Conservation (phyloP, 2,329 filamentous ascomycete species). For the Lasiodiplodia sp. region DNA sequence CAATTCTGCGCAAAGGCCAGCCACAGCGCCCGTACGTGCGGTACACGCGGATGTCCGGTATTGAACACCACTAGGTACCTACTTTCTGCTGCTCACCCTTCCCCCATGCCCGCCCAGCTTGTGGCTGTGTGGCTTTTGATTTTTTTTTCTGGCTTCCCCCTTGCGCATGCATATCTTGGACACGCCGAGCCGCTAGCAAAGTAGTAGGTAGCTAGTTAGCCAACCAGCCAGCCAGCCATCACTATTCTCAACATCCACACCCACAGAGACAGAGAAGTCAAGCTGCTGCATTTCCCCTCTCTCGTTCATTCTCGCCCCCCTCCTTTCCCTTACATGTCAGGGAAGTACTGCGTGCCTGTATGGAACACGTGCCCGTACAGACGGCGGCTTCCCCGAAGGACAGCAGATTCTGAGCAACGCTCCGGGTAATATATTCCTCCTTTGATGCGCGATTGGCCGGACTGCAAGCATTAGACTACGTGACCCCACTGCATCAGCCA, state of each 20-base stretch:
- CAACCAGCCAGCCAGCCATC: not conserved
- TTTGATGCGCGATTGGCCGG: too few species aligned
- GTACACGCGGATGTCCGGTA: not conserved
- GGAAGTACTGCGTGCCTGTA: too few species aligned
- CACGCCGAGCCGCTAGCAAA: not conserved
- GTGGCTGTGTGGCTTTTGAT: not conserved
- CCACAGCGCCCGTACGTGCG: not conserved
- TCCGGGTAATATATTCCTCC: too few species aligned
- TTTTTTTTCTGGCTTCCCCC: not conserved
- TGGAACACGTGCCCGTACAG: too few species aligned
- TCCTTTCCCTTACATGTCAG: too few species aligned
- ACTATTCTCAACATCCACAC: not conserved
- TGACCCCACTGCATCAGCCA: too few species aligned
- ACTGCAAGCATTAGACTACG: too few species aligned
- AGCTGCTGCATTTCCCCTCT: not conserved
- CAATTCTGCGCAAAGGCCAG: not conserved
- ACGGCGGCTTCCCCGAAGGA: too few species aligned
- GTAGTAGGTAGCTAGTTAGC: not conserved
- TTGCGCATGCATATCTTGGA: not conserved
- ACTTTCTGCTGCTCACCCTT: not conserved
- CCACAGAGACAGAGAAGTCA: not conserved
- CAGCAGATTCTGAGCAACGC: too few species aligned
- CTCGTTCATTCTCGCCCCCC: too few species aligned
- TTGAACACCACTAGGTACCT: not conserved
- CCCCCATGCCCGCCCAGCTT: not conserved